A percentile compares a stretch with the other conserved stretches of the same genome.
phyloP scores from a whole-genome alignment of 441 rosid species.

The Erodium moschatum region DNA sequence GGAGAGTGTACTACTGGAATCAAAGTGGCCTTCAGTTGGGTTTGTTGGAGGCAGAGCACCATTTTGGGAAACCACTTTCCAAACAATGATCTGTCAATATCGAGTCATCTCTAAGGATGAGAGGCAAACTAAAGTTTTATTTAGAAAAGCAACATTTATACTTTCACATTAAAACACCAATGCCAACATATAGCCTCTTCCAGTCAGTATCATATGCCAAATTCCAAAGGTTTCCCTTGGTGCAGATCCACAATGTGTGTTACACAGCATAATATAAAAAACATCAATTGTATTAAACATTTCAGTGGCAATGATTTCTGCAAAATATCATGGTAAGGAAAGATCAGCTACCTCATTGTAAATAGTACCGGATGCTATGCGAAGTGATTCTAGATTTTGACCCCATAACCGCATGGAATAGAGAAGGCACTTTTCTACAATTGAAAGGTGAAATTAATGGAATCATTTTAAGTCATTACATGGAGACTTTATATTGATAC shows the following conservation, averaged over 20 bases:
- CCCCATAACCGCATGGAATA: conserved; percentile 92
- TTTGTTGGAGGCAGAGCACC: conserved; percentile 22
- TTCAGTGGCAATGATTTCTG: neutral
- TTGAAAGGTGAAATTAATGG: neutral
- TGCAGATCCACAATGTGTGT: conserved; percentile 3
- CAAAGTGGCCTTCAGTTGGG: conserved; percentile 26
- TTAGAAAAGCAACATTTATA: conserved; percentile 4
- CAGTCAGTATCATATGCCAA: neutral
- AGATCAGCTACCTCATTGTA: conserved; percentile 58
- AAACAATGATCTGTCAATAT: conserved; percentile 50
- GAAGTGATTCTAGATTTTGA: conserved; percentile 47
- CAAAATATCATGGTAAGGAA: conserved; percentile 13
- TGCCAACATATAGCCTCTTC: neutral
- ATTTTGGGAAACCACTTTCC: conserved; percentile 46
- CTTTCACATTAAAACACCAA: neutral
- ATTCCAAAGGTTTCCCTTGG: neutral
- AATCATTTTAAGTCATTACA: neutral
- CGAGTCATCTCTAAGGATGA: conserved; percentile 9
- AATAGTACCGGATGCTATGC: conserved; percentile 81
- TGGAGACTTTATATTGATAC: neutral
- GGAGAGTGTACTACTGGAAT: conserved; percentile 24
- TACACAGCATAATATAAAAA: neutral
- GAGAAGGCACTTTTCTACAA: conserved; percentile 70
- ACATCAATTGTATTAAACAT: neutral
- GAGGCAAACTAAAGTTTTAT: neutral